phyloP scores from a whole-genome alignment of 2,329 filamentous ascomycete species.

The Diaporthe velutina region DNA sequence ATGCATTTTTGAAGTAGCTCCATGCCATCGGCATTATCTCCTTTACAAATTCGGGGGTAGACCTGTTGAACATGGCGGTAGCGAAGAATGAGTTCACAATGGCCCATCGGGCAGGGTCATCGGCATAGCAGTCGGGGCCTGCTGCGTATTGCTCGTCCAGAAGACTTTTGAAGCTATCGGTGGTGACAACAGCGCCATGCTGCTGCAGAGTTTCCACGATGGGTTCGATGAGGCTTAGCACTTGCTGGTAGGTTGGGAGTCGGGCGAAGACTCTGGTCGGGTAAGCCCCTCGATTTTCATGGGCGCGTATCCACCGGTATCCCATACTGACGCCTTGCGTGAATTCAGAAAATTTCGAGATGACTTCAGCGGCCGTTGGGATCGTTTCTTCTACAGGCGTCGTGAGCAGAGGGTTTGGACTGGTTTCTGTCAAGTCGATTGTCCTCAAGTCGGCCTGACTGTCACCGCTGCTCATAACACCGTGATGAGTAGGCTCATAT shows the following conservation, averaged over 20 bases:
- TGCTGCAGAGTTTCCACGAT: neutral
- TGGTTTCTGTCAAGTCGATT: too few species aligned
- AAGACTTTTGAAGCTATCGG: neutral
- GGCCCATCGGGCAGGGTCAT: neutral
- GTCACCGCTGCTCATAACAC: accelerated
- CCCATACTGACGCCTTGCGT: neutral
- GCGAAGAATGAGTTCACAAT: constrained; percentile 2
- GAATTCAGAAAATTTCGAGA: neutral
- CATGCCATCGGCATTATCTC: neutral
- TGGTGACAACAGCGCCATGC: neutral
- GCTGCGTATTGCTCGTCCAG: neutral
- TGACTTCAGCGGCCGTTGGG: neutral
- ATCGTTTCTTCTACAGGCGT: too few species aligned
- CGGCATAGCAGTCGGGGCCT: neutral
- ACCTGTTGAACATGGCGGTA: neutral
- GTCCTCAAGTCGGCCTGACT: neutral
- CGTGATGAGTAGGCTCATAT: neutral
- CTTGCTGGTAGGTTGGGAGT: neutral
- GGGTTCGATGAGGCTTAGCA: neutral
- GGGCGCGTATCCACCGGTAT: neutral
- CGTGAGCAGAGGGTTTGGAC: too few species aligned
- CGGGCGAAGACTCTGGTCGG: neutral
- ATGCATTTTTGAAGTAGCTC: constrained; percentile 3
- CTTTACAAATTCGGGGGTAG: neutral
- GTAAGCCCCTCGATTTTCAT: neutral